Evolutionary conservation across 1,284 basidiomycete species (phyloP), one percentile per base, ranked within the genome.

Genomic region (Ustilago tritici): DNA sequence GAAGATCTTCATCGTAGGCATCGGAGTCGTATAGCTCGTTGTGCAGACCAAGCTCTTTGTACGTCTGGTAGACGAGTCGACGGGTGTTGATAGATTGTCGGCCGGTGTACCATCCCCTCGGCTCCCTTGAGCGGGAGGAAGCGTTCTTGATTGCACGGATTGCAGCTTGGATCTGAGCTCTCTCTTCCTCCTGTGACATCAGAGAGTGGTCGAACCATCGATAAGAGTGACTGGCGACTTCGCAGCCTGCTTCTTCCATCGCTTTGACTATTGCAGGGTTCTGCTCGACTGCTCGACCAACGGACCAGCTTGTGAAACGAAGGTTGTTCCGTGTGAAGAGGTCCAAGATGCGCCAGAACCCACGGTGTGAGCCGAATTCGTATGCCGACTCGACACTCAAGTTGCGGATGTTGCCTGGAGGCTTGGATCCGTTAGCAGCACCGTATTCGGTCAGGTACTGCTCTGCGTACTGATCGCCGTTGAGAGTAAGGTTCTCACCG

Each of bases 51-150:
- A 76, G 61, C 43, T 77, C 56, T 38, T 81, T 78, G 72, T 85
- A 85, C n/a, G 57, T 68, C 40, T 83, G 78, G 49, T 85, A 85
- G n/a, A 85, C 84, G n/a, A 85, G 57, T 1, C 82, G 62, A 11
- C 84, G 76, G 1, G 84, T 85, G 61, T 83, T 77, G 56, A 83
- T 67, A 47, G 83, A 84, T 56, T 71, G 78, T 38, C 86, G 82
- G 1, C 87, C 87, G 15, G 87, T 87, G 76, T 87, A 87, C 87
- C 87, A 88, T 2, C 87, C 87, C 2, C 77, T 52, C 0, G 87
- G 87, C 17, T 68, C 79, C 36, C 76, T 63, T 1, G 77, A 74
- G 3, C 70, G 76, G 14, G 67, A 57, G 1, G 84, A 84, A 4
- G 85, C 75, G n/a, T 70, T 56, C 47, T 84, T 83, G 49, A 87